Evolutionary conservation across 139 green algal species (phyloP).

Genomic region (Chlamydomonas schloesseri): DNA sequence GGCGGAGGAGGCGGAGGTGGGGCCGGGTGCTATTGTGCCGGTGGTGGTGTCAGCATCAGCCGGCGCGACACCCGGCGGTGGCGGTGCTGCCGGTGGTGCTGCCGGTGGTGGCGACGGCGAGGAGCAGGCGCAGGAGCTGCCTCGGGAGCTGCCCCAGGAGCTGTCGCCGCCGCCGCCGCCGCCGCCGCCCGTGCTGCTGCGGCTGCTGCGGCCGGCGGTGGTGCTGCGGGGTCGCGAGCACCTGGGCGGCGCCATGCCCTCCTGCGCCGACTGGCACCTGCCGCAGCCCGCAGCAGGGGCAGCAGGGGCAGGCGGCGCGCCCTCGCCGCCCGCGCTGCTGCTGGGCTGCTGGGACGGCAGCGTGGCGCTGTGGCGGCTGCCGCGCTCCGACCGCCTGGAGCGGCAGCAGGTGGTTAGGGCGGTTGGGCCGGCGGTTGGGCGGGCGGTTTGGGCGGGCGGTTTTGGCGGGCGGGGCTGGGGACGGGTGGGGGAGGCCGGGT

Average conservation of each 20-base stretch:
- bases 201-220: conserved; percentile 29
- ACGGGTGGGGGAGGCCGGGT: neutral
- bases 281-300: conserved; percentile 53
- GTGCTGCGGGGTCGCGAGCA: conserved; percentile 8
- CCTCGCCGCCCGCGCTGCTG: conserved; percentile 50
- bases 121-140: neutral
- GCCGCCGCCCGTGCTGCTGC: neutral
- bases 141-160: too few relatives aligned
- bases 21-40: neutral
- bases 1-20: neutral
- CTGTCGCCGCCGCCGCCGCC: neutral
- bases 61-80: too few relatives aligned
- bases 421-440: too few relatives aligned
- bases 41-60: neutral
- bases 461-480: neutral
- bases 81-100: too few relatives aligned
- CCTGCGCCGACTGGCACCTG: conserved; percentile 69
- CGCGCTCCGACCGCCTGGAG: conserved; percentile 7
- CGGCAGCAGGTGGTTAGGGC: neutral
- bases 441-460: too few relatives aligned
- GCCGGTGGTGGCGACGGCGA: neutral
- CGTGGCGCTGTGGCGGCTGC: conserved; percentile 61
- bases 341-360: conserved; percentile 76
- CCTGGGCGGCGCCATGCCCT: conserved; percentile 58
- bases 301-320: too few relatives aligned